Evolutionary conservation across 2,329 filamentous ascomycete genomes (phyloP), one percentile per base, ranked within the genome.

Genomic region (Hypocreales sp.): DNA sequence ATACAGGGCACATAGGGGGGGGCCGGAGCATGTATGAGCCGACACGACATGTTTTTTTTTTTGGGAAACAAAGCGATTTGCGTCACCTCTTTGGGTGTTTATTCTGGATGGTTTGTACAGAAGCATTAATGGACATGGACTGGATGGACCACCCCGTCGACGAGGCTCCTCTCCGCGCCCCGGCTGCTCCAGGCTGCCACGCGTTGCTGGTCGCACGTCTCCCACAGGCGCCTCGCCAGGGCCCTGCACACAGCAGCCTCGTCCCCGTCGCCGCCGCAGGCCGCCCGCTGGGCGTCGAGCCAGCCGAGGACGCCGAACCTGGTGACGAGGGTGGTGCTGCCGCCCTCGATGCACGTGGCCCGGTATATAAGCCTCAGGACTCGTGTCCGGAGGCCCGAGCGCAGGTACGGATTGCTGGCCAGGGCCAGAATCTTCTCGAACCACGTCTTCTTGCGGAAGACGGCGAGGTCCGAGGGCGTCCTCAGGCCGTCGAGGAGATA

Each of bases 251-350:
- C 49, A 12, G 56, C 54, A 1, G 48, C 52, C 36, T 68, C 64
- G 11, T 64, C 59, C 18, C 7, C 24, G 31, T 30, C 3, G 38
- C 35, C 3, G 7, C 39, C 47, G 27, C 55, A 60, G 4, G 57
- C 50, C 4, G 61, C 62, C 20, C 66, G 48, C 40, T 72, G 69
- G 32, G 67, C 65, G 32, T 76, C 64, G 7, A 87, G 59, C 84
- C 83, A 92, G 37, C 67, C 75, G 28, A 87, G 48, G 13, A 79
- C 57, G 11, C 79, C 81, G 23, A 77, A 74, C 31, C 84, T 62
- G 1, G 83, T 92, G 20, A 83, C 64, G 24, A 92, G 58, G n/a
- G 79, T 87, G 5, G 75, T 80, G 48, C 79, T 82, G 1, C 80
- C 83, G 2, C 68, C 73, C 17, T 73, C 66, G 18, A 86, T 67